A percentile compares a stretch with the other conserved stretches of the same genome.
Conservation (phyloP, 1,284 basidiomycete species). For the Ustilago loliicola region DNA sequence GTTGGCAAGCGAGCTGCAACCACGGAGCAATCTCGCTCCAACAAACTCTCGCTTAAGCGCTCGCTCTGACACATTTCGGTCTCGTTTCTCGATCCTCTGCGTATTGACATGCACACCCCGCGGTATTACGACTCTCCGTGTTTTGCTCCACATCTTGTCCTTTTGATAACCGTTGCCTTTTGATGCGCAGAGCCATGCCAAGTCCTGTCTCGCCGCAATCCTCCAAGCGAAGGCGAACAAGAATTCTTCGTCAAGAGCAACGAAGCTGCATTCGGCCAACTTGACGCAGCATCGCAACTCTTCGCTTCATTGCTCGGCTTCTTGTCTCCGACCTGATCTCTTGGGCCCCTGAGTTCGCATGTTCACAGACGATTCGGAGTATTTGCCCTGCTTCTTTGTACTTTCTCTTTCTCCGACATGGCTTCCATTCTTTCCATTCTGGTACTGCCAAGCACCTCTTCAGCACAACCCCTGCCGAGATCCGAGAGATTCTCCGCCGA, state of each 20-base stretch:
- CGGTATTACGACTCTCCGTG: neutral
- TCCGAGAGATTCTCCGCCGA: neutral
- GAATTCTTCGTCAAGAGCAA: too few relatives aligned
- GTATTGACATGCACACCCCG: neutral
- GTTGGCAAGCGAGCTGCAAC: slow-evolving; percentile 38
- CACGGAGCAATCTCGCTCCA: slow-evolving; percentile 48
- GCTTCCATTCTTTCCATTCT: neutral
- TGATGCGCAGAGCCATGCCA: slow-evolving; percentile 15
- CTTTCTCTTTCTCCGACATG: neutral
- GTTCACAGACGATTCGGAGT: neutral
- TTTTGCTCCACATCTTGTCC: neutral
- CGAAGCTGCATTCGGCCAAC: neutral
- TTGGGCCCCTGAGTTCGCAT: neutral
- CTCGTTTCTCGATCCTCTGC: neutral
- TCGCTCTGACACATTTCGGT: slow-evolving; percentile 5
- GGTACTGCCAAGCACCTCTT: neutral
- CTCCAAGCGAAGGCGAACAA: neutral
- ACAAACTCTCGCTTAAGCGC: slow-evolving; percentile 34
- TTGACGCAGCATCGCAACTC: neutral
- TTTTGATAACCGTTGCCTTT: neutral
- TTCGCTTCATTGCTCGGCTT: neutral
- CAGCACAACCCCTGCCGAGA: neutral
- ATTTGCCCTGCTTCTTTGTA: neutral
- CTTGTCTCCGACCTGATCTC: neutral
- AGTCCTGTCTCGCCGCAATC: slow-evolving; percentile 13